These are phyloP conservation scores for Neurospora hispaniola DNA, from an alignment of 495 filamentous ascomycete genomes.

Conservation along the genomic window DNA sequence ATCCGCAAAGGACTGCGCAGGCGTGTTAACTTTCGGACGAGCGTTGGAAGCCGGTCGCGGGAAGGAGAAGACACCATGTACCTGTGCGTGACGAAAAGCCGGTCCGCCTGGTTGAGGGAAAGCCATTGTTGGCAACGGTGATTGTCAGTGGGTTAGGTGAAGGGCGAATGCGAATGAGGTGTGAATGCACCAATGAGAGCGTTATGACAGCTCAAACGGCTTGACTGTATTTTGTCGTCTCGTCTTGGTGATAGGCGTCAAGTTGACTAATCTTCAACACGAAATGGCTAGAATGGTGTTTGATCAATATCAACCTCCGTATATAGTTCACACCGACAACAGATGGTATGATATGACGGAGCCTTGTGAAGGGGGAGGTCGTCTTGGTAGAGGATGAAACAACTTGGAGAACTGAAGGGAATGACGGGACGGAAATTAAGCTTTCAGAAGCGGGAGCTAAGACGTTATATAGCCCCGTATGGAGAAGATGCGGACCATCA, in stretches of 20 bases:
- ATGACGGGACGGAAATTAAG: not conserved
- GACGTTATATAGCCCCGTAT: not conserved
- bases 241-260: not conserved
- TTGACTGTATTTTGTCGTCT: not conserved
- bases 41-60: not conserved
- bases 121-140: constrained; percentile 14
- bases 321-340: not conserved
- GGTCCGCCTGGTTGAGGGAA: constrained; percentile 9
- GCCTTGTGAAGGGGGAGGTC: not conserved
- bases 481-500: not conserved
- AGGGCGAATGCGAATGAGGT: not conserved
- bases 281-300: not conserved
- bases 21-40: not conserved
- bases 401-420: not conserved
- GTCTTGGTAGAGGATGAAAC: not conserved
- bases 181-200: not conserved
- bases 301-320: not conserved
- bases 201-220: not conserved
- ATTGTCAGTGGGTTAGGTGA: not conserved
- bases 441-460: not conserved
- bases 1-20: constrained; percentile 25
- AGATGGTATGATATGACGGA: not conserved
- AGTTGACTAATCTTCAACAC: not conserved
- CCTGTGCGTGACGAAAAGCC: constrained; percentile 22
- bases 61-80: constrained; percentile 7